A percentile compares a stretch with the other conserved stretches of the same genome.
Evolutionary conservation across 202 grass and related monocot species (phyloP).

Genomic region (Zizania palustris): DNA sequence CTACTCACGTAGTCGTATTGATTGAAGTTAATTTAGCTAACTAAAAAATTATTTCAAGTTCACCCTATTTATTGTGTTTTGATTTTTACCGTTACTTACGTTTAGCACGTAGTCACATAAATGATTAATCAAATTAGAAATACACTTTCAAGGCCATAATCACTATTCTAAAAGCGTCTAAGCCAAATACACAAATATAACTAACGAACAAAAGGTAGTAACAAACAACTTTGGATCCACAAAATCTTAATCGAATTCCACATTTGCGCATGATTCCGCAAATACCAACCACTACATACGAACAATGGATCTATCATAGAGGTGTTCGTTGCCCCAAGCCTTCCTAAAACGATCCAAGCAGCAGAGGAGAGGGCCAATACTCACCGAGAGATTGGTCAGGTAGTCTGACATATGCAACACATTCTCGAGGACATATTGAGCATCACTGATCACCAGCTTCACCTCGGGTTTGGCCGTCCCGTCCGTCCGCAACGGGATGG

Average conservation of each 20-base stretch:
- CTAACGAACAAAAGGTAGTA: slow-evolving; percentile 14
- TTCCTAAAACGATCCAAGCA: neutral
- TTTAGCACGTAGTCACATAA: too few relatives aligned
- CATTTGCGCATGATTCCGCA: too few relatives aligned
- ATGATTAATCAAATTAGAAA: too few relatives aligned
- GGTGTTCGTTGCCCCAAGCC: neutral
- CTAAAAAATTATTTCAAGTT: too few relatives aligned
- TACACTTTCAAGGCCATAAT: neutral
- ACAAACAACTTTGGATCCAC: too few relatives aligned
- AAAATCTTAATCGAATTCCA: too few relatives aligned
- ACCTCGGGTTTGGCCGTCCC: slow-evolving; percentile 22
- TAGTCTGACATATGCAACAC: slow-evolving; percentile 84
- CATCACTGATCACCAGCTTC: slow-evolving; percentile 57
- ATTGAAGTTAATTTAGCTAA: too few relatives aligned
- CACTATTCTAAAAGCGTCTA: neutral
- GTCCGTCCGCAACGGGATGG: too few relatives aligned
- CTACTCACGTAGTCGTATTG: too few relatives aligned
- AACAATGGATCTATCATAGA: neutral
- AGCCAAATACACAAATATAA: neutral
- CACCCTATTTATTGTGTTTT: too few relatives aligned
- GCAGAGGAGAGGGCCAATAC: neutral
- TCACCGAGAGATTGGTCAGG: slow-evolving; percentile 69
- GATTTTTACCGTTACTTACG: too few relatives aligned
- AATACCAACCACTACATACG: too few relatives aligned
- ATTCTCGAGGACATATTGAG: slow-evolving; percentile 78